Evolutionary conservation across 805 yeast species (phyloP), one percentile per base, ranked within the genome.

Genomic region (Cyberlindnera xishuangbannaensis): DNA sequence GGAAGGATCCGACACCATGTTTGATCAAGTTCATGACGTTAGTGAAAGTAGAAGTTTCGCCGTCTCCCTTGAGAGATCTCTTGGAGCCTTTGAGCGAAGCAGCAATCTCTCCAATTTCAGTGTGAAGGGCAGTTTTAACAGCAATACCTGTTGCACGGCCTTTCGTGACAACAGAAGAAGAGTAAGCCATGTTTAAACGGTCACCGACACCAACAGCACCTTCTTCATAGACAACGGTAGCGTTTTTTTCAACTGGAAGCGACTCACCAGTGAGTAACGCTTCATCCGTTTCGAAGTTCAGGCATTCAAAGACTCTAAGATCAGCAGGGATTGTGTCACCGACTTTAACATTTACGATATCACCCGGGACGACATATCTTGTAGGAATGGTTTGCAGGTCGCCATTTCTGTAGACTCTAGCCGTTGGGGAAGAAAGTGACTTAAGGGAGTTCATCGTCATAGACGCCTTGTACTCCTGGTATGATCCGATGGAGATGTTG

Each of bases 321-420:
- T 81, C 88, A 12, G 88, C 87, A 13, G 88, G 88, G 23, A 81
- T 60, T 7, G 86, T 79, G 49, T 81, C 88, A 34, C 88, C 88
- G 29, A 78, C 83, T 40, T 66, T 64, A 30, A 81, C 67, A 31
- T 63, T 59, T 19, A 78, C 75, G 21, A 82, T 54, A 52, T 81
- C 90, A 36, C 90, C 90, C 2, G 86, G 86, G 15, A 79, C 88
- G 18, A 80, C 76, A 3, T 70, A 73, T 34, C 67, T 72, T 1
- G 85, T 75, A 5, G 80, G 71, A 21, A 82, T 65, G 2, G 79
- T 71, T 13, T 53, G 46, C 37, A 73, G 76, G 13, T 59, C 61
- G 22, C 83, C 84, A 44, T 73, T 63, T 55, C 92, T 67, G 27
- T 75, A 65, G 16, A 76, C 85, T 25, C 70, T 61, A 1, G 92